Percentiles rank a stretch among this genome's conserved stretches.
Evolutionary conservation across 202 grass and related monocot genomes (phyloP).

Genomic region (Setaria viridis): DNA sequence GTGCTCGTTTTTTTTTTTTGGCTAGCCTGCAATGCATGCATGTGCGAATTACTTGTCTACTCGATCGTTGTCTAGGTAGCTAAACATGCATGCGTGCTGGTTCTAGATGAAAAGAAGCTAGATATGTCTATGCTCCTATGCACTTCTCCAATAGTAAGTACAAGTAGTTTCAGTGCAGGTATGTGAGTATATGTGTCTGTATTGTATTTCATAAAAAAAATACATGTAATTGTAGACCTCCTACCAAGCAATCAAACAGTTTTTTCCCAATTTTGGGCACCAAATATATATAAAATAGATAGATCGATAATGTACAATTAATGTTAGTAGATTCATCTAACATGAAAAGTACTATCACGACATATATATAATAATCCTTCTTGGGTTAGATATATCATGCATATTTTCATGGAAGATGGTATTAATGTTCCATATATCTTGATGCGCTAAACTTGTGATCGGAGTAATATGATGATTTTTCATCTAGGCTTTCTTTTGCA

Average conservation of each 20-base stretch:
- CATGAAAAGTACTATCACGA: background rate
- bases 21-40: background rate
- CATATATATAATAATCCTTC: background rate
- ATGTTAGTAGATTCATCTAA: background rate
- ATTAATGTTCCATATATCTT: background rate
- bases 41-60: slow-evolving; percentile 26
- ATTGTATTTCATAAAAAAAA: background rate
- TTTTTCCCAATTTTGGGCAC: background rate
- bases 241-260: background rate
- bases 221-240: background rate
- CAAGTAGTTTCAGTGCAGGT: background rate
- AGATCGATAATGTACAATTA: background rate
- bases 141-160: background rate
- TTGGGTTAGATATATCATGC: background rate
- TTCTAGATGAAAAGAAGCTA: background rate
- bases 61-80: background rate
- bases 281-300: background rate
- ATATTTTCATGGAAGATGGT: background rate
- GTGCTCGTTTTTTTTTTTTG: background rate
- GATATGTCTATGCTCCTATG: background rate
- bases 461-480: background rate
- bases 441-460: background rate
- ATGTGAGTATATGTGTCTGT: background rate
- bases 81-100: background rate
- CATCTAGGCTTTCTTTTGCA: background rate